These are phyloP conservation scores for Paraurostyla sp. DNA, from an alignment of 73 alveolate genomes.

Conservation along the genomic window DNA sequence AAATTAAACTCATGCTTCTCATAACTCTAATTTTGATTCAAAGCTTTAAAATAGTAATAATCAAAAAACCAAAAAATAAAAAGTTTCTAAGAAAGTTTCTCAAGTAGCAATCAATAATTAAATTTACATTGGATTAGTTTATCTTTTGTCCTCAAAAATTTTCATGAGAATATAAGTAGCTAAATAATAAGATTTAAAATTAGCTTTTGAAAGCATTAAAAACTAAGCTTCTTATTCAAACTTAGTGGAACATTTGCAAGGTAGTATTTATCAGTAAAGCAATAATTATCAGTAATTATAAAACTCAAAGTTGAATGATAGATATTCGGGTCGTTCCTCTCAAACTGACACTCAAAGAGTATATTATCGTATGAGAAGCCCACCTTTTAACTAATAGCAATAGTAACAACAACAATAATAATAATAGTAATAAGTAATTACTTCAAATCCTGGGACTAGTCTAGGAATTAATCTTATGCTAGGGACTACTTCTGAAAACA, in stretches of 20 bases:
- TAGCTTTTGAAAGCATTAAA: neutral
- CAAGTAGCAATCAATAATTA: neutral
- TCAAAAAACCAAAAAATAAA: neutral
- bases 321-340: neutral
- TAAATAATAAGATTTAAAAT: neutral
- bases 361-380: neutral
- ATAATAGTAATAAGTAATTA: too few species aligned
- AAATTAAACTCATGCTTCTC: constrained; percentile 16
- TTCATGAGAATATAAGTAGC: constrained; percentile 11
- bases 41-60: neutral
- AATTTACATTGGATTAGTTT: constrained; percentile 1
- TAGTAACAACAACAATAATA: too few species aligned
- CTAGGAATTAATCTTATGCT: neutral
- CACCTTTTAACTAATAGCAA: too few species aligned
- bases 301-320: neutral
- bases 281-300: neutral
- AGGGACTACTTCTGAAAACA: neutral
- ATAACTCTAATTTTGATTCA: neutral
- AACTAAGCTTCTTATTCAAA: neutral
- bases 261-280: neutral
- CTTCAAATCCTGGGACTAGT: too few species aligned
- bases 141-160: constrained; percentile 19
- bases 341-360: neutral
- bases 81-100: neutral
- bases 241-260: constrained; percentile 21